Conservation (phyloP, 2,329 filamentous ascomycete species). For the Fusarium sp. region DNA sequence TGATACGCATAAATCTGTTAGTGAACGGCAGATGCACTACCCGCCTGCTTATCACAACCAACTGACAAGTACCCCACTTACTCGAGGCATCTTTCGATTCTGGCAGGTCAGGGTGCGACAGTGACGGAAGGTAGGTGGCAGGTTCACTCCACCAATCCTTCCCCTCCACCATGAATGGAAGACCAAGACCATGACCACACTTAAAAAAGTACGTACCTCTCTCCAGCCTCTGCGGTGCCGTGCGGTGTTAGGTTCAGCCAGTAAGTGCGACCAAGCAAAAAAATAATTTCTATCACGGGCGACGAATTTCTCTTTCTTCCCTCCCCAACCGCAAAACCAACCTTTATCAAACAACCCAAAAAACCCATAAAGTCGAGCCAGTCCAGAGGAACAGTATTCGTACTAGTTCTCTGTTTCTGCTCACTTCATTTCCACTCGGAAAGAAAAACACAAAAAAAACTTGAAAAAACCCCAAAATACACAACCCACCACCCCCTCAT, state of each 20-base stretch:
- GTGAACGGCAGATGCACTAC: conserved; percentile 9
- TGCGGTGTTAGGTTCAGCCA: conserved; percentile 38
- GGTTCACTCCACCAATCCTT: conserved; percentile 45
- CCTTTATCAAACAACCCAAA: conserved; percentile 60
- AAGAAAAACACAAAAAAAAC: conserved; percentile 70
- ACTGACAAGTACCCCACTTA: conserved; percentile 32
- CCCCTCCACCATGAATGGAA: conserved; percentile 41
- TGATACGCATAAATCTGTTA: conserved; percentile 24
- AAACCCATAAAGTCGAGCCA: conserved; percentile 60
- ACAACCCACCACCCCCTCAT: conserved; percentile 44
- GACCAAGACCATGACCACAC: conserved; percentile 17
- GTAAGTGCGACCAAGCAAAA: conserved; percentile 47
- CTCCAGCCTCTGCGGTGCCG: background rate
- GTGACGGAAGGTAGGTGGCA: conserved; percentile 24
- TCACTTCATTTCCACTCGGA: conserved; percentile 62
- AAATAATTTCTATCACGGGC: conserved; percentile 49
- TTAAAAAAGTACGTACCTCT: conserved; percentile 32
- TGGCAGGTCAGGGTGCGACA: conserved; percentile 22
- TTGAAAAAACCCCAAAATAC: conserved; percentile 69
- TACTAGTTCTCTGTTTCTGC: conserved; percentile 71
- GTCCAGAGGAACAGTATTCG: conserved; percentile 70
- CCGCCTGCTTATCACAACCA: conserved; percentile 26
- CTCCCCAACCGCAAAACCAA: conserved; percentile 62
- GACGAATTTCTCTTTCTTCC: conserved; percentile 56
- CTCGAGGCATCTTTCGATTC: conserved; percentile 8